Evolutionary conservation across 2,329 filamentous ascomycete genomes (phyloP).

Genomic region (Periglandula ipomoeae): DNA sequence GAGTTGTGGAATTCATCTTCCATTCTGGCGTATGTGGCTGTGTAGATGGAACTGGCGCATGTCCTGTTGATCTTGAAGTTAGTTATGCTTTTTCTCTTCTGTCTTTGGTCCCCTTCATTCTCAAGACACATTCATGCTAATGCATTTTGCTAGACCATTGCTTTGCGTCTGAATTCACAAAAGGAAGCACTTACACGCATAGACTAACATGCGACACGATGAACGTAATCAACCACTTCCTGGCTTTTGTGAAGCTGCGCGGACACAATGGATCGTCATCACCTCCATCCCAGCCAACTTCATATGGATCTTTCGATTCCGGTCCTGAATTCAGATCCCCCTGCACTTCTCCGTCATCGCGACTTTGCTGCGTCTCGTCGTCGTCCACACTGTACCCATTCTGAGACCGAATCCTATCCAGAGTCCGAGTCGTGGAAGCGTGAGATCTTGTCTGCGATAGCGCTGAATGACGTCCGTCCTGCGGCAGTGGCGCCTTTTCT

Average conservation of each 20-base stretch:
- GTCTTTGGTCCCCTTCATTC: background rate
- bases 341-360: conserved; percentile 9
- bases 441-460: background rate
- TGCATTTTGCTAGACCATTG: background rate
- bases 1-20: conserved; percentile 64
- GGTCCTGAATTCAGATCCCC: background rate
- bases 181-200: conserved; percentile 64
- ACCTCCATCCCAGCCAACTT: conserved; percentile 66
- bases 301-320: conserved; percentile 40
- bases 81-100: background rate
- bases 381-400: conserved; percentile 36
- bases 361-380: conserved; percentile 5
- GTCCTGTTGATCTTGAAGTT: conserved; percentile 47
- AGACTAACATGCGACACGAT: conserved; percentile 67
- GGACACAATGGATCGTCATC: conserved; percentile 68
- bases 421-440: background rate
- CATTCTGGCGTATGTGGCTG: conserved; percentile 70
- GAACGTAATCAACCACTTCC: conserved; percentile 71
- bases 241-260: conserved; percentile 52
- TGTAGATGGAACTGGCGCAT: conserved; percentile 82
- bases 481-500: conserved; percentile 5
- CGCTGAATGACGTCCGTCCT: background rate
- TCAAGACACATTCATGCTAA: background rate
- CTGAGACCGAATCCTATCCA: conserved; percentile 24
- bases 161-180: too few relatives aligned